Conservation (phyloP, 306 rosid genomes). For the Luffa aegyptiaca region DNA sequence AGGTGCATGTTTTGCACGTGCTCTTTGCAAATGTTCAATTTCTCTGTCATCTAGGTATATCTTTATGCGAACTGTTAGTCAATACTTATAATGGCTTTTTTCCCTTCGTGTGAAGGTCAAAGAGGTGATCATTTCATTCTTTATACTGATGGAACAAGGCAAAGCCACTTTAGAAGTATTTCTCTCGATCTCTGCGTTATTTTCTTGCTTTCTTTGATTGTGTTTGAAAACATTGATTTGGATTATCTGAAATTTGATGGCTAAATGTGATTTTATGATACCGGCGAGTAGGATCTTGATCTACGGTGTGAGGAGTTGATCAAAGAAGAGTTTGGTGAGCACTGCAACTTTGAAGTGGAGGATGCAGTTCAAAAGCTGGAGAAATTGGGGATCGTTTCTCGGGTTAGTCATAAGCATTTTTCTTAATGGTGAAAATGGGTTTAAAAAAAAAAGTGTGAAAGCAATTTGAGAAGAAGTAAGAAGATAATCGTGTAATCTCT, state of each 20-base stretch:
- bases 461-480: neutral
- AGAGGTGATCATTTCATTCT: conserved; percentile 84
- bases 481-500: neutral
- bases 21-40: neutral
- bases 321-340: conserved; percentile 66
- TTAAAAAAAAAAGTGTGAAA: neutral
- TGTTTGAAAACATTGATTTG: neutral
- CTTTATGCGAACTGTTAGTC: neutral
- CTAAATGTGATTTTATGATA: conserved; percentile 9
- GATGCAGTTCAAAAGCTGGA: conserved; percentile 81
- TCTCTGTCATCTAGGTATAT: neutral
- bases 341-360: conserved; percentile 84
- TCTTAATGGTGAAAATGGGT: neutral
- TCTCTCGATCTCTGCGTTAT: neutral
- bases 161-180: conserved; percentile 67
- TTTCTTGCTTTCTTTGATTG: neutral
- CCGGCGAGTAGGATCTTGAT: conserved; percentile 72
- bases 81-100: neutral
- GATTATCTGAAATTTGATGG: neutral
- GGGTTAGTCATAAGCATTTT: conserved; percentile 47
- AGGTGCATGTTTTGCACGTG: neutral
- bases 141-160: conserved; percentile 89
- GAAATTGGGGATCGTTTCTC: conserved; percentile 68
- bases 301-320: conserved; percentile 77
- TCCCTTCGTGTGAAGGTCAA: conserved; percentile 56